Conservation (phyloP, 495 filamentous ascomycete genomes). For the Xylaria telfairii region DNA sequence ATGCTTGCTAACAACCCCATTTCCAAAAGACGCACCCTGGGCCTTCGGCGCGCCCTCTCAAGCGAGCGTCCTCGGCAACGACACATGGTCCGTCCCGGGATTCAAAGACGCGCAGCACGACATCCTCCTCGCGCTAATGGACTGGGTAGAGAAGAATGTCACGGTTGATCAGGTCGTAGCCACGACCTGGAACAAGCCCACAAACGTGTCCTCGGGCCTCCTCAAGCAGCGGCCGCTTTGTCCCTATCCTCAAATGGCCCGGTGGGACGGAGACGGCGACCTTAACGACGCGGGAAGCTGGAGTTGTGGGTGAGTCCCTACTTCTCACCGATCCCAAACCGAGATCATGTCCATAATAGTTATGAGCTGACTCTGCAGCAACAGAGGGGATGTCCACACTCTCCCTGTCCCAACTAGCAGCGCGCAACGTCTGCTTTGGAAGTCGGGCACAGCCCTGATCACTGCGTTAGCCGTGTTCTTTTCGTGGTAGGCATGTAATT, state of each 20-base stretch:
- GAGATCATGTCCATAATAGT: neutral
- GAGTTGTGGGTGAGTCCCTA: constrained; percentile 36
- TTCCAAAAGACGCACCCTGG: constrained; percentile 44
- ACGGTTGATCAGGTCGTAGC: constrained; percentile 44
- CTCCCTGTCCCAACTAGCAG: constrained; percentile 5
- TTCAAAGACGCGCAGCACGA: constrained; percentile 54
- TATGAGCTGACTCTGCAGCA: constrained; percentile 7
- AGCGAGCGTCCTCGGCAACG: constrained; percentile 34
- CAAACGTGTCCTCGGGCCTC: constrained; percentile 37
- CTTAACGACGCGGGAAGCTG: constrained; percentile 36
- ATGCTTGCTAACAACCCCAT: neutral
- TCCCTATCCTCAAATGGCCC: constrained; percentile 42
- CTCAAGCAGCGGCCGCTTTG: constrained; percentile 47
- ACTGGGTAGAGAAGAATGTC: constrained; percentile 28
- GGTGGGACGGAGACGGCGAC: constrained; percentile 33
- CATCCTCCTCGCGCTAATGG: constrained; percentile 28
- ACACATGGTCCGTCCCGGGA: constrained; percentile 45
- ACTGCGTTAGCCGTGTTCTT: neutral
- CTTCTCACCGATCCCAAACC: neutral
- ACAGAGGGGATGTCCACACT: constrained; percentile 16
- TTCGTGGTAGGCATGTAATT: constrained; percentile 3
- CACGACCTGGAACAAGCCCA: constrained; percentile 46
- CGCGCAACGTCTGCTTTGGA: constrained; percentile 1
- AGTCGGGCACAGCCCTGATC: neutral
- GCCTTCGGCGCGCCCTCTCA: constrained; percentile 43